A percentile compares a stretch with the other conserved stretches of the same genome.
phyloP scores from a whole-genome alignment of 1,284 basidiomycete genomes.

The Sanghuangporus weigelae region DNA sequence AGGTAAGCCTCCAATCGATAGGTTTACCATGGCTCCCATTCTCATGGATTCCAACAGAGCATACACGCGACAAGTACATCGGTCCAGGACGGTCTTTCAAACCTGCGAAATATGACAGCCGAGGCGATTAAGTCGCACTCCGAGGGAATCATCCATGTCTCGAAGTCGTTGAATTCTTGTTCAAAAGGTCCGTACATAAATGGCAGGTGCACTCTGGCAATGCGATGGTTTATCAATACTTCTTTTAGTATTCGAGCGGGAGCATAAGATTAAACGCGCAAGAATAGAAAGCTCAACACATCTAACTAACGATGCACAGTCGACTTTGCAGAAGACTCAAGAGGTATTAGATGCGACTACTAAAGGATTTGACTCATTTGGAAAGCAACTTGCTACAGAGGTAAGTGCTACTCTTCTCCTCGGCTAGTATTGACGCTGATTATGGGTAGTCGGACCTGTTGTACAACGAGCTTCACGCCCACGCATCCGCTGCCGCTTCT shows the following conservation, averaged over 20 bases:
- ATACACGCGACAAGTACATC: slow-evolving; percentile 34
- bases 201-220: background rate
- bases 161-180: slow-evolving; percentile 41
- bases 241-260: slow-evolving; percentile 50
- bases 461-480: slow-evolving; percentile 34
- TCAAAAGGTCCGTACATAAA: slow-evolving; percentile 37
- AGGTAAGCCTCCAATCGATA: slow-evolving; percentile 38
- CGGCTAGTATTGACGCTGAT: background rate
- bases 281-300: slow-evolving; percentile 53
- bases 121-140: slow-evolving; percentile 49
- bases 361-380: slow-evolving; percentile 45
- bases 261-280: slow-evolving; percentile 59
- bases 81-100: slow-evolving; percentile 40
- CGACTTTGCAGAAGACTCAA: slow-evolving; percentile 31
- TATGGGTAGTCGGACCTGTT: background rate
- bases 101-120: slow-evolving; percentile 40
- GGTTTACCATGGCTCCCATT: background rate
- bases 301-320: slow-evolving; percentile 45
- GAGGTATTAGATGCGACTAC: slow-evolving; percentile 30
- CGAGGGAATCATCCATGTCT: slow-evolving; percentile 45
- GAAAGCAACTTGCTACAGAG: slow-evolving; percentile 40
- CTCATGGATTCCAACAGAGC: slow-evolving; percentile 17
- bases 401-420: slow-evolving; percentile 32
- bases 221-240: background rate
- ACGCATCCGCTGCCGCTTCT: slow-evolving; percentile 33